Evolutionary conservation across 176 grass and related monocot genomes (phyloP).

Genomic region (Bothriochloa decipiens): DNA sequence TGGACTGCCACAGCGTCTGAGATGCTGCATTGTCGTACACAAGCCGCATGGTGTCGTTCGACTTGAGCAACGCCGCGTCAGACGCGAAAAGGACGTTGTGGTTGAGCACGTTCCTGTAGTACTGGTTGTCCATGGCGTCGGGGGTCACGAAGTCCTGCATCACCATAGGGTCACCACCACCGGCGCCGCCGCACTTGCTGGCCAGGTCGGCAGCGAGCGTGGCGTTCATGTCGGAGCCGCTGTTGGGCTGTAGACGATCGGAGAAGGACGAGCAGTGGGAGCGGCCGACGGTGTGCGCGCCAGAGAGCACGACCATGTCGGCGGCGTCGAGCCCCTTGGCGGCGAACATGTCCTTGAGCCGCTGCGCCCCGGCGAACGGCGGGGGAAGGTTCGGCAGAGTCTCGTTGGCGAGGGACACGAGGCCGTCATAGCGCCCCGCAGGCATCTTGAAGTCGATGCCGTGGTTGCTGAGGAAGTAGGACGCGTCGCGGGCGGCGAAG

Average conservation of each 20-base stretch:
- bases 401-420: not conserved
- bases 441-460: conserved; percentile 29
- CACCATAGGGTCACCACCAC: not conserved
- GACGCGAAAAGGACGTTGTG: not conserved
- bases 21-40: not conserved
- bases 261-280: conserved; percentile 58
- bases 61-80: not conserved
- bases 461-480: conserved; percentile 22
- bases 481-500: conserved; percentile 44
- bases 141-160: not conserved
- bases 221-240: conserved; percentile 14
- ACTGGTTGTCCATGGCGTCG: not conserved
- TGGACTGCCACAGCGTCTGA: not conserved
- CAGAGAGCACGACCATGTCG: conserved; percentile 53
- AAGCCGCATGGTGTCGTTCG: not conserved
- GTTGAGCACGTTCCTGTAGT: not conserved
- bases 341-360: conserved; percentile 31
- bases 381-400: not conserved
- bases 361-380: not conserved
- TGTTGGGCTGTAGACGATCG: too few species aligned
- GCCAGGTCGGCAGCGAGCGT: not conserved
- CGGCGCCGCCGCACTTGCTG: not conserved
- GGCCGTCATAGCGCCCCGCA: conserved; percentile 52
- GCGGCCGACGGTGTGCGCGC: conserved; percentile 43
- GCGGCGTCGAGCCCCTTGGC: conserved; percentile 40